Base-by-base conservation (phyloP, 306 rosid genomes). In the Cucurbita moschata region DNA sequence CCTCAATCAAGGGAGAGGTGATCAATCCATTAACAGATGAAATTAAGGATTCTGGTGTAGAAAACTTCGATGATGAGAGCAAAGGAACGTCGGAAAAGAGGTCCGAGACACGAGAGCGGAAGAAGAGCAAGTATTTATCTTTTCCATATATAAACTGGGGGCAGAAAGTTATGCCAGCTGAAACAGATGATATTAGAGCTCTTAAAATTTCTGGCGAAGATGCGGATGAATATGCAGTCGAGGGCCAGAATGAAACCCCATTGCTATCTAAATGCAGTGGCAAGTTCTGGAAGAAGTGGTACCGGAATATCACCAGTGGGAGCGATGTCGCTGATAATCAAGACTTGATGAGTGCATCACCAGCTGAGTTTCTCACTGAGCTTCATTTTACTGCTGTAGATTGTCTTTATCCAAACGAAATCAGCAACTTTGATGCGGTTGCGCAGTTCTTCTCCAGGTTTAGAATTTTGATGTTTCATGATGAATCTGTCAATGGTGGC, bases 91-190 rank as follows among this genome's bases (percentile, higher is more conserved):
- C 12, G 30, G 87, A 79, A 8, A 77, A 21, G 51, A 88, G 89
- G 42, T 43, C 71, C 47, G 86, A 91, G 46, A 84, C 86, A 1
- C 81, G 96, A 75, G 90, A 76, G 74, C 78, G 99, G 84, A 91
- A 83, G 78, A 89, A 84, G 80, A 95, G 97, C 67, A 87, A 85
- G 86, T 95, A 89, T 79, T 79, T 95, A 76, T 89, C 96, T 77
- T 89, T 77, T 74, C 99, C 96, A 6, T 91, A 87, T 69, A 60
- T 87, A 72, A 85, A 86, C 82, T 75, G 74, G 80, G 85, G 62
- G 74, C 77, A 60, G 67, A 85, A 82, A 55, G 80, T 67, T 60
- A 73, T 21, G 66, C 39, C 62, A 43, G 67, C 77, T 18, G 77
- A 57, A 13, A 40, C 68, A 57, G 77, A 57, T 12, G 77, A 57